Percentiles rank a stretch among this genome's conserved stretches.
These are phyloP conservation scores for Blastocystis sp. DNA, from an alignment of 352 stramenopile genomes.

Conservation along the genomic window DNA sequence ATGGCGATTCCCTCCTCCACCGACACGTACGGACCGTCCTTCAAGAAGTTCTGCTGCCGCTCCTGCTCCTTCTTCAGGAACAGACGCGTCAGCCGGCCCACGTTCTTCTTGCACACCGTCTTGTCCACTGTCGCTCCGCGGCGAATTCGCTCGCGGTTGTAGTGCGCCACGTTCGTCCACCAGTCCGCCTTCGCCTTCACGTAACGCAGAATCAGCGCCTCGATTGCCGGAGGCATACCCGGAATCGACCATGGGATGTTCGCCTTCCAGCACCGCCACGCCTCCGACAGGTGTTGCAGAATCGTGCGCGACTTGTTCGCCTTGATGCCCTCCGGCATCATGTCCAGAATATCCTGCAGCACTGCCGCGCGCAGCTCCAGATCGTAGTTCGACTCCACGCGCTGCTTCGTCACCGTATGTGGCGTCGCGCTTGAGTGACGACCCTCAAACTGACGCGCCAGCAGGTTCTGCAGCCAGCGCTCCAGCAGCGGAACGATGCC, in stretches of 20 bases:
- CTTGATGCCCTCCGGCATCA: conserved; percentile 99
- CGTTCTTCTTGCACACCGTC: conserved; percentile 96
- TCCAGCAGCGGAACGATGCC: conserved; percentile 95
- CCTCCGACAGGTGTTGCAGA: conserved; percentile 92
- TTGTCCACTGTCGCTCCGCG: conserved; percentile 96
- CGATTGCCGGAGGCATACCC: conserved; percentile 90
- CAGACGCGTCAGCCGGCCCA: conserved; percentile 89
- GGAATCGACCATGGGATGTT: conserved; percentile 99
- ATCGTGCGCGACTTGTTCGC: conserved; percentile 96
- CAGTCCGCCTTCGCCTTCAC: conserved; percentile 97
- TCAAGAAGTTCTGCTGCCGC: conserved; percentile 98
- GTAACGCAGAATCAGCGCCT: conserved; percentile 99
- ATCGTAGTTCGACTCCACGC: conserved; percentile 97
- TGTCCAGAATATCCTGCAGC: conserved; percentile 99
- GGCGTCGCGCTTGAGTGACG: conserved; percentile 92
- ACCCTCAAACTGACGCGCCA: conserved; percentile 96
- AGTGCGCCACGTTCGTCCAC: conserved; percentile 97
- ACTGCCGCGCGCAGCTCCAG: conserved; percentile 93
- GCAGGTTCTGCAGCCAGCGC: conserved; percentile 93
- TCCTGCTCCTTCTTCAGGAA: conserved; percentile 99
- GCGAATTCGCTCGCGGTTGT: conserved; percentile 98
- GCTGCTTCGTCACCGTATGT: conserved; percentile 98
- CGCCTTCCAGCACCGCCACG: conserved; percentile 93
- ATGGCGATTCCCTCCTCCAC: conserved; percentile 97
- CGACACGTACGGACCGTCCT: conserved; percentile 92